Conservation (phyloP, 1,284 basidiomycete species). For the Prillingera fragicola region DNA sequence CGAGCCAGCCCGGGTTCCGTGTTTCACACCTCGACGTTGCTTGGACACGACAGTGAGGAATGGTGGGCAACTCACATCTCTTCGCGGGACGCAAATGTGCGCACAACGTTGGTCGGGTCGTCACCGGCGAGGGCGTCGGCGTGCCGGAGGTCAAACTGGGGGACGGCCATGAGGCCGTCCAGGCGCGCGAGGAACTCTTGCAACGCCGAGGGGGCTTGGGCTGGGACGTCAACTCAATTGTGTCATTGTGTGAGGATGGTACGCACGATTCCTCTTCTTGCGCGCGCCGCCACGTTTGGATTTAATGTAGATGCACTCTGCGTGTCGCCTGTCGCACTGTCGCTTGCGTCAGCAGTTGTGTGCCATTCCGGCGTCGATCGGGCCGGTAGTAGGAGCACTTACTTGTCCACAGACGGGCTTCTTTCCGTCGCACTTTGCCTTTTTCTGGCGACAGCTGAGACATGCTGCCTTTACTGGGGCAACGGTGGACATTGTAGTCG, state of each 20-base stretch:
- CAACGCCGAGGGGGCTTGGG: slow-evolving; percentile 35
- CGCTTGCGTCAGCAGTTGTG: background rate
- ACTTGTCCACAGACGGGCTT: slow-evolving; percentile 46
- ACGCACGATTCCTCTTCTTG: slow-evolving; percentile 40
- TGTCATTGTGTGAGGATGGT: background rate
- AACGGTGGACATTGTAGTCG: too few relatives aligned
- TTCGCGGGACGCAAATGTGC: slow-evolving; percentile 29
- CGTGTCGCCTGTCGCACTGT: slow-evolving; percentile 41
- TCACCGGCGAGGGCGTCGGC: slow-evolving; percentile 19
- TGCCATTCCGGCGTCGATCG: background rate
- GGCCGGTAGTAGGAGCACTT: slow-evolving; percentile 9
- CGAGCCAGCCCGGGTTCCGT: background rate
- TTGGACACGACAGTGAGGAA: background rate
- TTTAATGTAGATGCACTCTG: slow-evolving; percentile 48
- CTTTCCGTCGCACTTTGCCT: slow-evolving; percentile 47
- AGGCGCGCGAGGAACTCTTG: slow-evolving; percentile 42
- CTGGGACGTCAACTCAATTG: slow-evolving; percentile 9
- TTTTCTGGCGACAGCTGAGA: slow-evolving; percentile 44
- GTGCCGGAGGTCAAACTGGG: slow-evolving; percentile 21
- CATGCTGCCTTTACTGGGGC: slow-evolving; percentile 47
- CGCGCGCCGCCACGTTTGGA: slow-evolving; percentile 46
- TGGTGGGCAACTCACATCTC: slow-evolving; percentile 31
- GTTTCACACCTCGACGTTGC: background rate
- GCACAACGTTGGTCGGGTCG: slow-evolving; percentile 37
- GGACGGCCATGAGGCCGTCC: slow-evolving; percentile 33